These are phyloP conservation scores for Yamadazyma kanchanaburiensis DNA, from an alignment of 1,139 yeast species.

Conservation along the genomic window DNA sequence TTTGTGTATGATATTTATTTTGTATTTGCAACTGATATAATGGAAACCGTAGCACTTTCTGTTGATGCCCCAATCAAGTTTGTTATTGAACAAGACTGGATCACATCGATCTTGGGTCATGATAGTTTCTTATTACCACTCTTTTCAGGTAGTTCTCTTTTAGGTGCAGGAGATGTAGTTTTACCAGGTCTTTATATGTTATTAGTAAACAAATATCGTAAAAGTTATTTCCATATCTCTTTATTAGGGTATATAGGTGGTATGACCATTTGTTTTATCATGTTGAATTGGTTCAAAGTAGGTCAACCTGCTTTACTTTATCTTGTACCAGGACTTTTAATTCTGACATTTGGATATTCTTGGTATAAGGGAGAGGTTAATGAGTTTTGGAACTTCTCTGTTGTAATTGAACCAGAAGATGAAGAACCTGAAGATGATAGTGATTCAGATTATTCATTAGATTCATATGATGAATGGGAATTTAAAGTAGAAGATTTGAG, in stretches of 20 bases:
- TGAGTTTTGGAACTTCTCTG: slow-evolving; percentile 28
- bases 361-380: slow-evolving; percentile 35
- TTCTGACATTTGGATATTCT: slow-evolving; percentile 30
- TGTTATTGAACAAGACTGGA: no score
- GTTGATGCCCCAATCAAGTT: slow-evolving; percentile 57
- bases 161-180: slow-evolving; percentile 63
- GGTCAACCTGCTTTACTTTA: slow-evolving; percentile 72
- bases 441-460: slow-evolving; percentile 16
- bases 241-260: slow-evolving; percentile 45
- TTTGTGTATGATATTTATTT: slow-evolving; percentile 65
- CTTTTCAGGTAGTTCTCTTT: no score
- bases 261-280: slow-evolving; percentile 38
- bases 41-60: slow-evolving; percentile 59
- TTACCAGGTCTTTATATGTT: slow-evolving; percentile 53
- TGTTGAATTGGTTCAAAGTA: slow-evolving; percentile 30
- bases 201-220: slow-evolving; percentile 46
- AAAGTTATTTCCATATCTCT: slow-evolving; percentile 44
- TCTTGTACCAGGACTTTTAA: slow-evolving; percentile 51
- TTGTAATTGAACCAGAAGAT: slow-evolving; percentile 14
- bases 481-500: slow-evolving; percentile 12
- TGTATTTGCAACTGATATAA: slow-evolving; percentile 60
- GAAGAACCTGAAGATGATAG: slow-evolving; percentile 13
- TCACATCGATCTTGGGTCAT: no score
- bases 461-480: slow-evolving; percentile 16
- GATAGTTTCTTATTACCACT: no score